Base-by-base conservation (phyloP, 2,329 filamentous ascomycete species). In the Saccharata proteae region DNA sequence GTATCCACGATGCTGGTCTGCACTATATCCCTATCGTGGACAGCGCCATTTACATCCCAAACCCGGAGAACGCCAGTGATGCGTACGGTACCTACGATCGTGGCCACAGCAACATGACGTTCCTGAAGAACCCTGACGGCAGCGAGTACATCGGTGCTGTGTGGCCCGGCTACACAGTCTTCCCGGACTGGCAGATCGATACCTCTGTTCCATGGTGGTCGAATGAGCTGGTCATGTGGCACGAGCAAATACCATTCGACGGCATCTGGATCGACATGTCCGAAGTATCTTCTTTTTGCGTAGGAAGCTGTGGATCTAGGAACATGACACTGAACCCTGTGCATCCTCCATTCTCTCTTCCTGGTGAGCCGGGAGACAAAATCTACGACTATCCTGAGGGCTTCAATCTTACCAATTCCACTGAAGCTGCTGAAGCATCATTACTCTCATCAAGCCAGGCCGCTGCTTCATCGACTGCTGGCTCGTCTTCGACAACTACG, bases 1-100 rank as follows among this genome's bases (percentile, higher is more conserved):
- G 58, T 21, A 52, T 77, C 3, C 68, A 74, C 43, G 55, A 55
- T 4, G 61, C 62, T 38, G 63, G 66, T 17, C 69, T 69, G 38
- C 68, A 74, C 41, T 76, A 70, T 38, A 57, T 75, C 8, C 71
- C 71, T 0, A 76, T 77, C 34, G 64, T 77, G 3, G 71, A 76
- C 43, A 58, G 64, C 5, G 71, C 63, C n/a, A 78, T 80, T 34
- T 85, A 85, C 47, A 69, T 72, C 16, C 80, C 80, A 0, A 78
- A 83, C 42, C 76, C 77, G 0, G 58, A 70, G n/a, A 80, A 84
- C 45, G 61, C 62, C 2, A 71, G 63, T 21, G 80, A 84, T 37
- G 45, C 49, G 1, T 71, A 73, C 40, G 55, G 56, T 8, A 58
- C 61, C 0, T 74, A 69, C 41, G 57, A 57, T 3, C 54, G 64